Percentiles rank a stretch among this genome's conserved stretches.
phyloP scores from a whole-genome alignment of 2,329 filamentous ascomycete species.

The Laburnicola sp. region DNA sequence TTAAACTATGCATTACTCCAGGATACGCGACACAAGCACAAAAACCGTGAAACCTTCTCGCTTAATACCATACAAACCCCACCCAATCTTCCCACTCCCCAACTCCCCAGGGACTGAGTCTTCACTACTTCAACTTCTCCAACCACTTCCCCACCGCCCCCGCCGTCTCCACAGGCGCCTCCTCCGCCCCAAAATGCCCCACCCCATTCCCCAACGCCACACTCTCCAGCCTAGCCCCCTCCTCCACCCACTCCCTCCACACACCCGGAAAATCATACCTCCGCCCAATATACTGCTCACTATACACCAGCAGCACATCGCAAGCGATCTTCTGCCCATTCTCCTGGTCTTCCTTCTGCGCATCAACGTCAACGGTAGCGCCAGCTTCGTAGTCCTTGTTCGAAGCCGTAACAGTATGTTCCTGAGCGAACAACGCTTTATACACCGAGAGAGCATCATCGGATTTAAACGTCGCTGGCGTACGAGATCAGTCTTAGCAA shows the following conservation, averaged over 20 bases:
- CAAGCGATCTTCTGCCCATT: constrained; percentile 50
- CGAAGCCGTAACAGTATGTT: constrained; percentile 51
- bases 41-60: no score
- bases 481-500: no score
- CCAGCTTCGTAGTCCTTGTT: constrained; percentile 62
- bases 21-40: no score
- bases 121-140: constrained; percentile 10
- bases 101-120: no score
- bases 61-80: no score
- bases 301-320: constrained; percentile 58
- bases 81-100: no score
- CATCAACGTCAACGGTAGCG: constrained; percentile 57
- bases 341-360: constrained; percentile 52
- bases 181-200: constrained; percentile 62
- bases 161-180: constrained; percentile 54
- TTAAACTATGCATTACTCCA: no score
- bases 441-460: constrained; percentile 49
- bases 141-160: constrained; percentile 43
- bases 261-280: constrained; percentile 55
- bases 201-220: constrained; percentile 53
- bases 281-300: constrained; percentile 53
- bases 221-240: constrained; percentile 53
- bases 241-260: constrained; percentile 54
- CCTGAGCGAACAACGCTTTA: constrained; percentile 47
- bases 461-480: constrained; percentile 16